Percentiles rank a stretch among this genome's conserved stretches.
These are phyloP conservation scores for Monilinia laxa DNA, from an alignment of 2,329 filamentous ascomycete species.

Conservation along the genomic window DNA sequence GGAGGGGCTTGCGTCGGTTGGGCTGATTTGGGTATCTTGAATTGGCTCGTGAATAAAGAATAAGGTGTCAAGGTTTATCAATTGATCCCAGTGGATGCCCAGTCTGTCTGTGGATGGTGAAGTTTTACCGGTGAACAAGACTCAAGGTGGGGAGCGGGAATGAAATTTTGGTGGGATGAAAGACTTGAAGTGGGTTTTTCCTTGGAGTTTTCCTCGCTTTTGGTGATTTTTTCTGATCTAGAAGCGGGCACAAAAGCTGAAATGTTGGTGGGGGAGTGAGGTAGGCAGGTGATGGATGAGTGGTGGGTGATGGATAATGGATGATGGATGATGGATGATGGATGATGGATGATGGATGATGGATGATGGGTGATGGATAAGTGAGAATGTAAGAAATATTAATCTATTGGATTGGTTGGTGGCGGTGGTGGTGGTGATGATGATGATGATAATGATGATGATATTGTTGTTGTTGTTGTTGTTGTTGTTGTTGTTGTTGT, in stretches of 20 bases:
- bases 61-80: conserved; percentile 3
- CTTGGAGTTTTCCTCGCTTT: background rate
- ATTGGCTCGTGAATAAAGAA: conserved; percentile 22
- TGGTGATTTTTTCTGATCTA: background rate
- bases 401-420: too few relatives aligned
- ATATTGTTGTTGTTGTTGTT: too few relatives aligned
- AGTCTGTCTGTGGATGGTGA: background rate
- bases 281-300: too few relatives aligned
- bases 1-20: conserved; percentile 22
- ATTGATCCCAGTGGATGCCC: conserved; percentile 11
- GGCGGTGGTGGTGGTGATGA: too few relatives aligned
- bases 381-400: too few relatives aligned
- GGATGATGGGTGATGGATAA: too few relatives aligned
- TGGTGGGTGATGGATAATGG: too few relatives aligned
- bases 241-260: conserved; percentile 8
- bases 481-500: too few relatives aligned
- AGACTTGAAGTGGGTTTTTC: background rate
- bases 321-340: too few relatives aligned
- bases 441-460: too few relatives aligned
- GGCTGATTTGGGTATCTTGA: conserved; percentile 25
- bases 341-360: too few relatives aligned
- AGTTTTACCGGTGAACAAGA: conserved; percentile 4
- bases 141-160: conserved; percentile 12
- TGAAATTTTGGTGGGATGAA: conserved; percentile 3
- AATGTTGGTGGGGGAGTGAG: conserved; percentile 5